Conservation (phyloP, 1,139 yeast species). For the Blastobotrys malaysiensis region DNA sequence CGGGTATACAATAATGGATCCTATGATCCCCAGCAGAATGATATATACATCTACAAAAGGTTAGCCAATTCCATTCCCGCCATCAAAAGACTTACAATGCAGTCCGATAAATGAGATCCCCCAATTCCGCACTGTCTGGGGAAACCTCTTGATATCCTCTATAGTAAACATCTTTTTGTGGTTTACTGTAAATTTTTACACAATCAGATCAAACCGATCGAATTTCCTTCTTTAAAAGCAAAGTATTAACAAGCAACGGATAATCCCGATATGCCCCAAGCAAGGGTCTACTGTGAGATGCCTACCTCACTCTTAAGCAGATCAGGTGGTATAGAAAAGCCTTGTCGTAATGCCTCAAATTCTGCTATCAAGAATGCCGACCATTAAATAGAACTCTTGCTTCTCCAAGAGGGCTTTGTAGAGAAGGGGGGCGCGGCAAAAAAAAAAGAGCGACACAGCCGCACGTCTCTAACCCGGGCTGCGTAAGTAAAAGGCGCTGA, state of each 20-base stretch:
- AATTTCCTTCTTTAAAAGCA: no score
- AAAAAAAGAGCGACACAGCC: background rate
- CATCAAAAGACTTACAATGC: conserved; percentile 40
- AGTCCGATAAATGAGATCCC: conserved; percentile 59
- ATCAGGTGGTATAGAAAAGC: background rate
- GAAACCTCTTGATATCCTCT: background rate
- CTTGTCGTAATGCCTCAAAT: background rate
- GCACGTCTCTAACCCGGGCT: background rate
- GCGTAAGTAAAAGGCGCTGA: background rate
- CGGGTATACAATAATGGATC: conserved; percentile 74
- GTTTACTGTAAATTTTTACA: background rate
- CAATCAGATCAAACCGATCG: background rate
- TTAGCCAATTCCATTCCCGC: background rate
- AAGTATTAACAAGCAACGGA: background rate
- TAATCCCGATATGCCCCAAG: background rate
- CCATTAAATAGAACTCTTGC: background rate
- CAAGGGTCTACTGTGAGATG: background rate
- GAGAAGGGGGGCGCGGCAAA: background rate
- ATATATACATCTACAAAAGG: conserved; percentile 31
- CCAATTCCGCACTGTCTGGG: conserved; percentile 1
- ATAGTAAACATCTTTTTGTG: background rate
- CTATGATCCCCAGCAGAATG: conserved; percentile 39
- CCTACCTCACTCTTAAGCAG: background rate
- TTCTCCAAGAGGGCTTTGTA: background rate
- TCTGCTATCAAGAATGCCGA: background rate